Evolutionary conservation across 2,329 filamentous ascomycete genomes (phyloP).

Genomic region (Fusarium illudens): DNA sequence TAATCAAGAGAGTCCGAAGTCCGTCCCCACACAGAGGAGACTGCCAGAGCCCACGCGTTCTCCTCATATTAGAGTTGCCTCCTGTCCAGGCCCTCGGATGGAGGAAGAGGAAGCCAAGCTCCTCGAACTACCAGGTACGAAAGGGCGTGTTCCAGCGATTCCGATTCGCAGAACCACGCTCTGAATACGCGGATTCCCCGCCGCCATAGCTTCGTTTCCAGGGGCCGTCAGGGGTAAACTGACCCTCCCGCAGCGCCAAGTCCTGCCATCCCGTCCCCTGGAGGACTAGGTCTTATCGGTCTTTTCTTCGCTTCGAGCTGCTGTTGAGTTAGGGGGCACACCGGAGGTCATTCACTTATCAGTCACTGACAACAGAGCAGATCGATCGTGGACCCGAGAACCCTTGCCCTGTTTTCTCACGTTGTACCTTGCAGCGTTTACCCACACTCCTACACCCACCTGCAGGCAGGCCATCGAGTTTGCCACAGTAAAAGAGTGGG

Average conservation of each 20-base stretch:
- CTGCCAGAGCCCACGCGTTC: not conserved
- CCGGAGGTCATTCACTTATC: not conserved
- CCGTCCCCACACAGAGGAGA: not conserved
- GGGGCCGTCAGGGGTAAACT: conserved; percentile 25
- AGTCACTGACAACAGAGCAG: conserved; percentile 8
- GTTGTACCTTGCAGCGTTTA: conserved; percentile 33
- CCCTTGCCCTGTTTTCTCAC: conserved; percentile 15
- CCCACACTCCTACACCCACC: conserved; percentile 29
- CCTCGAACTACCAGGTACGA: conserved; percentile 4
- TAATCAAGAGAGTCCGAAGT: not conserved
- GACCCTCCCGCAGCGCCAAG: conserved; percentile 30
- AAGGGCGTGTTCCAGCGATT: conserved; percentile 11
- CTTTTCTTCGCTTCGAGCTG: conserved; percentile 13
- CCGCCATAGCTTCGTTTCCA: conserved; percentile 21
- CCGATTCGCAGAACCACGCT: conserved; percentile 11
- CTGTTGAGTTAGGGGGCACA: conserved; percentile 8
- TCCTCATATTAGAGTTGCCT: not conserved
- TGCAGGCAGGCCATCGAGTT: conserved; percentile 11
- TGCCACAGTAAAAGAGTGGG: conserved; percentile 7
- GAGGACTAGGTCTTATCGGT: conserved; percentile 9
- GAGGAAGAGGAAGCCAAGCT: not conserved
- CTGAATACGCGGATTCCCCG: conserved; percentile 24
- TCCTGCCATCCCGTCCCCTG: conserved; percentile 20
- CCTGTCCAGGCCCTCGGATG: not conserved
- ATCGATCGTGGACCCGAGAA: conserved; percentile 34